Evolutionary conservation across 169 alveolate species (phyloP).

Genomic region (Plasmodium gallinaceum): DNA sequence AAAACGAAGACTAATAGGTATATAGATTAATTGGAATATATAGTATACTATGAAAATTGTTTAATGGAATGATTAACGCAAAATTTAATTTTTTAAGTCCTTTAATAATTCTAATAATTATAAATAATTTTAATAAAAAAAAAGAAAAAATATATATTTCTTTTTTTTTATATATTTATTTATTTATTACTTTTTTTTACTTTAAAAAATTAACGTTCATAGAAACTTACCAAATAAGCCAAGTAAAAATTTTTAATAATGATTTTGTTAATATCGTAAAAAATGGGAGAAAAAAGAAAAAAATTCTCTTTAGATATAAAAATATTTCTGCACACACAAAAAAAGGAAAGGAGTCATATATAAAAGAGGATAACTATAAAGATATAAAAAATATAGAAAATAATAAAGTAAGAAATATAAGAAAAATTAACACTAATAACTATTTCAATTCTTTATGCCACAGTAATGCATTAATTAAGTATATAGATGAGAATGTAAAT

Average conservation of each 20-base stretch:
- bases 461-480: slow-evolving; percentile 33
- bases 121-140: slow-evolving; percentile 9
- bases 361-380: background rate
- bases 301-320: background rate
- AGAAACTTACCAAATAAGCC: background rate
- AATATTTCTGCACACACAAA: background rate
- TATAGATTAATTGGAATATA: background rate
- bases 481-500: slow-evolving; percentile 51
- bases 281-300: background rate
- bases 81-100: background rate
- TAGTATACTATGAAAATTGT: slow-evolving; percentile 7
- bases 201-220: background rate
- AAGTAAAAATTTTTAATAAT: background rate
- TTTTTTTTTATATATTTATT: background rate
- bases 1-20: background rate
- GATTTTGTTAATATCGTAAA: background rate
- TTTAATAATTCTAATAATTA: background rate
- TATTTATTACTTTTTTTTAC: background rate
- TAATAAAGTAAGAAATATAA: background rate
- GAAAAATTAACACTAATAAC: slow-evolving; percentile 6
- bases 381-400: slow-evolving; percentile 1
- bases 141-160: background rate
- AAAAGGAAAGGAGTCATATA: background rate
- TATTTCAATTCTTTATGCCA: slow-evolving; percentile 34
- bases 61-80: slow-evolving; percentile 15